Evolutionary conservation across 2,329 filamentous ascomycete species (phyloP), one percentile per base, ranked within the genome.

Genomic region (Colletotrichum eremochloae): DNA sequence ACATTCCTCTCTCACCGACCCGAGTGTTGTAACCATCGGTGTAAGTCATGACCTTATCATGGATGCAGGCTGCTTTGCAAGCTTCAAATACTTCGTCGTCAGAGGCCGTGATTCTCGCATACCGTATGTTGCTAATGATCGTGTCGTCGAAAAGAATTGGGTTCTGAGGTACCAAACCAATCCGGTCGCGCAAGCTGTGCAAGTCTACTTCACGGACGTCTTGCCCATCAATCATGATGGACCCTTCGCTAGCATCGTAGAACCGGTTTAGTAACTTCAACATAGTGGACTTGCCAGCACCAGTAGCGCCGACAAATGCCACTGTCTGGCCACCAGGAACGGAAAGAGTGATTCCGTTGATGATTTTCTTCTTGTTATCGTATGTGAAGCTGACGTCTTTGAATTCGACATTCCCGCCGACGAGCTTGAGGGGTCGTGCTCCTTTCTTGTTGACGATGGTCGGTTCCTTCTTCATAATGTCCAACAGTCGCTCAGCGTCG

Each of bases 231-330:
- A 91, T 87, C 8, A 80, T 79, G 72, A 91, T 87, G 14, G 81
- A 81, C 2, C 89, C 89, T 11, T 80, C 79, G 0, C 82, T 86
- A 2, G 88, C 86, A 71, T 90, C 88, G 77, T 90, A 91, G 75
- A 89, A 89, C 1, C 89, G 87, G 75, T 87, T 85, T 7, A 91
- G 80, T n/a, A 91, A 82, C 76, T 88, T 89, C 52, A 90, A 78
- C 40, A 89, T 83, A 1, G 88, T 90, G 1, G 87, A 89, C 75
- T 90, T 90, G 46, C 88, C 88, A 14, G 88, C 88, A 31, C 89
- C 89, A 14, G 88, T 90, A 56, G 87, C 84, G 14, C 89, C 89
- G 11, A 91, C 89, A 79, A 91, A 89, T 14, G 89, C 89, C 36
- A 89, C 85, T 0, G 87, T 89, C 67, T 85, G 85, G 18, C 89